phyloP scores from a whole-genome alignment of 495 filamentous ascomycete genomes.

The Hypoxylon fuscum region DNA sequence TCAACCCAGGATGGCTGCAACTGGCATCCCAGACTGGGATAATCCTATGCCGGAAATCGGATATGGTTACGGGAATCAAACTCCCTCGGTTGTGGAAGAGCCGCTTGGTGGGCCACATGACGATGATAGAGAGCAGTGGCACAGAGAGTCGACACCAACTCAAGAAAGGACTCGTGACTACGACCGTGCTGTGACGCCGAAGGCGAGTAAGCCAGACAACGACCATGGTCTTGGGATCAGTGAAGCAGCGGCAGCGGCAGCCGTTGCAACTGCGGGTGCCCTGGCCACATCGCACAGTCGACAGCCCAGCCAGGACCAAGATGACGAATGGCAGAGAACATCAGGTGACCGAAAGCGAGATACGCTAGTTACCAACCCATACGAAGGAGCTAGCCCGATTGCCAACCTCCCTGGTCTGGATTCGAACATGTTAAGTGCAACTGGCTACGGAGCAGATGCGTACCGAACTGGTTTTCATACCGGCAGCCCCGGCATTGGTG shows the following conservation, averaged over 20 bases:
- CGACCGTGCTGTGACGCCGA: conserved; percentile 49
- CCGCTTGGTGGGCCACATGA: conserved; percentile 41
- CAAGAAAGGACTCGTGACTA: conserved; percentile 49
- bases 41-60: conserved; percentile 76
- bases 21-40: conserved; percentile 66
- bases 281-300: conserved; percentile 55
- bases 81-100: conserved; percentile 52
- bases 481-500: conserved; percentile 60
- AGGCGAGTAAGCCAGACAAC: conserved; percentile 39
- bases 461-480: conserved; percentile 55
- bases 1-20: conserved; percentile 66
- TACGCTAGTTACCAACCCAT: conserved; percentile 66
- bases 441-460: conserved; percentile 46
- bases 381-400: conserved; percentile 64
- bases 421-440: conserved; percentile 53
- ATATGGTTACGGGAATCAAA: conserved; percentile 62
- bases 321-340: conserved; percentile 65
- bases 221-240: conserved; percentile 44
- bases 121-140: conserved; percentile 48
- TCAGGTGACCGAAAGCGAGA: conserved; percentile 65
- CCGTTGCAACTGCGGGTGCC: conserved; percentile 55
- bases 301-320: conserved; percentile 58
- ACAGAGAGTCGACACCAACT: conserved; percentile 51
- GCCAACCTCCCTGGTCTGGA: conserved; percentile 61
- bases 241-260: conserved; percentile 55